Evolutionary conservation across 2,329 filamentous ascomycete genomes (phyloP).

Genomic region (Aspergillus neoniger): DNA sequence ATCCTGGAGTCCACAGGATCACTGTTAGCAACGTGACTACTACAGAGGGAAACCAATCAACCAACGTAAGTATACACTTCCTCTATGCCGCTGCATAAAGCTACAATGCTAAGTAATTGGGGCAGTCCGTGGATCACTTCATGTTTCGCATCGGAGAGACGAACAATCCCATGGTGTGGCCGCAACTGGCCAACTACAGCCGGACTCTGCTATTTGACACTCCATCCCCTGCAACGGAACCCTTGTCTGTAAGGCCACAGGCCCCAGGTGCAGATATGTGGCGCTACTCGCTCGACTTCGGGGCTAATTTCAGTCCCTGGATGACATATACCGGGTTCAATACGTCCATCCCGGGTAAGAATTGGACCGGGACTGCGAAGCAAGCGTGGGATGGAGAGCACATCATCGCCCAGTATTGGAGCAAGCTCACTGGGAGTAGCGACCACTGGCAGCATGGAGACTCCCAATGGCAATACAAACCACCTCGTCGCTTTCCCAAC

Average conservation of each 20-base stretch:
- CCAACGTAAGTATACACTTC: constrained; percentile 38
- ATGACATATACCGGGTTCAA: constrained; percentile 54
- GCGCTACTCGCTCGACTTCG: constrained; percentile 63
- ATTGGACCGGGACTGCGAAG: constrained; percentile 57
- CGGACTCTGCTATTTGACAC: constrained; percentile 50
- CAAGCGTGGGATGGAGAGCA: constrained; percentile 64
- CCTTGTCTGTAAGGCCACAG: constrained; percentile 55
- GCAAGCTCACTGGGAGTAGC: constrained; percentile 58
- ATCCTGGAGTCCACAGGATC: constrained; percentile 61
- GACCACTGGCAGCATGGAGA: constrained; percentile 62
- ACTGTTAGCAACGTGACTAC: constrained; percentile 57
- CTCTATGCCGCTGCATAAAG: neutral
- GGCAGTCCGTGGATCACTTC: constrained; percentile 52
- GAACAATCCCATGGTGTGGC: constrained; percentile 62
- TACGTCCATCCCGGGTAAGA: constrained; percentile 47
- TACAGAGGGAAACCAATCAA: constrained; percentile 45
- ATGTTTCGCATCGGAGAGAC: constrained; percentile 59
- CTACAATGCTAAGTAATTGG: neutral
- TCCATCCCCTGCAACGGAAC: constrained; percentile 35
- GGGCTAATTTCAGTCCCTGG: constrained; percentile 61
- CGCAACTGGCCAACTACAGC: constrained; percentile 58
- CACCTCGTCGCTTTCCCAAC: constrained; percentile 59
- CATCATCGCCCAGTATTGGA: constrained; percentile 64
- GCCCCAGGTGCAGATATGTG: constrained; percentile 63
- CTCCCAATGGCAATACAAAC: constrained; percentile 38